Base-by-base conservation (phyloP, 2,329 filamentous ascomycete genomes). In the Xylariaceae sp. region DNA sequence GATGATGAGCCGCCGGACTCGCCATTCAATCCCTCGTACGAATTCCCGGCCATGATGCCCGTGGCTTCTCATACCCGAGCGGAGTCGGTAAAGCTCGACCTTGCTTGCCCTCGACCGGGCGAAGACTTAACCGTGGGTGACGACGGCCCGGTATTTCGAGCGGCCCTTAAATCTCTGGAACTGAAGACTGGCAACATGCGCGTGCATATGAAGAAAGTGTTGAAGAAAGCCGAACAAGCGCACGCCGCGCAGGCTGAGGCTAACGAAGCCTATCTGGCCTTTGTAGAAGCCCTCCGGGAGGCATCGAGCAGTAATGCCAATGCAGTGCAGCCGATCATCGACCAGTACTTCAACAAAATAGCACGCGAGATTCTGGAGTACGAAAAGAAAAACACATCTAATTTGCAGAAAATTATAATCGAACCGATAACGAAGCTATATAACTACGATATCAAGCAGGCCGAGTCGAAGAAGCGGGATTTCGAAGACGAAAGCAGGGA, bases 401-500 rank as follows among this genome's bases (percentile, higher is more conserved):
- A 96, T 68, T 81, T 99, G 39, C 92, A 97, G 69, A 93, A 87
- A 71, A 88, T 96, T 56, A 92, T 99, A 69, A 96, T 99, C 65
- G 94, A 99, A 49, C 95, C 95, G 0, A 83, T 99, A 66, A 87
- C 84, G 65, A 96, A 91, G 74, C 79, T 99, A 11, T 99, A 99
- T 74, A 91, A 91, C 62, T 82, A 93, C 64, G 95, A 99, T 69
- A 97, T 99, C 77, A 99, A 99, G 74, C 92, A 96, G 73, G 95
- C 93, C 30, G 94, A 99, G 71, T 82, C 89, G 47, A 99, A 99
- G 78, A 96, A 94, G 76, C 91, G 94, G 65, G 94, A 97, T 67
- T 99, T 99, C 68, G 94, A 99, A 65, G 94, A 99, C 70, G 94
- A 99, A 73, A 97, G 93, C 77, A 94, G 96, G 73, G 94, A 99